These are phyloP conservation scores for Cladophialophora carrionii DNA, from an alignment of 2,329 filamentous ascomycete species.

Conservation along the genomic window DNA sequence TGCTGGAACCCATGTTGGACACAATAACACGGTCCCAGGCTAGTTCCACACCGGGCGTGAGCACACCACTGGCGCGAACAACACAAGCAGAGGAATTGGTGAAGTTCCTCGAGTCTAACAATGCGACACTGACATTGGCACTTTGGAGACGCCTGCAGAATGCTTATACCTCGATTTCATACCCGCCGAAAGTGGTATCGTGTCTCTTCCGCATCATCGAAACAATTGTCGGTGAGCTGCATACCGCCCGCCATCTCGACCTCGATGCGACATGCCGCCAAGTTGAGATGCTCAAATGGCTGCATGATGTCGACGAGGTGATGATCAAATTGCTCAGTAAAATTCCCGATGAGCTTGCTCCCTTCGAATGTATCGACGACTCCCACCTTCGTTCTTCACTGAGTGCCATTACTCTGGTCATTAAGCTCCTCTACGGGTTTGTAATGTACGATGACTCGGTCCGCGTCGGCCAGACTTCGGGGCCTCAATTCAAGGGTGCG, in stretches of 20 bases:
- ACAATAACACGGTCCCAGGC: conserved; percentile 46
- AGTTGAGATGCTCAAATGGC: conserved; percentile 70
- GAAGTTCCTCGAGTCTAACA: conserved; percentile 80
- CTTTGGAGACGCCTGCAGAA: conserved; percentile 90
- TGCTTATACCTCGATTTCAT: conserved; percentile 83
- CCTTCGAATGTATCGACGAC: conserved; percentile 83
- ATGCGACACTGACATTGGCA: conserved; percentile 79
- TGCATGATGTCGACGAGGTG: conserved; percentile 78
- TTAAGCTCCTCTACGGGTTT: conserved; percentile 75
- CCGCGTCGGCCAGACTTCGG: conserved; percentile 71
- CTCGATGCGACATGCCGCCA: conserved; percentile 63
- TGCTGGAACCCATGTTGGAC: conserved; percentile 87
- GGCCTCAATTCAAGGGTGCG: conserved; percentile 61
- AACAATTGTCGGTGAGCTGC: conserved; percentile 73
- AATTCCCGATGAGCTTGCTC: conserved; percentile 66
- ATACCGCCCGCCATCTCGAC: conserved; percentile 60
- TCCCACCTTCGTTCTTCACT: conserved; percentile 75
- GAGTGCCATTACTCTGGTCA: conserved; percentile 70
- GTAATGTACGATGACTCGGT: conserved; percentile 83
- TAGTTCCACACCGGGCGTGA: conserved; percentile 25
- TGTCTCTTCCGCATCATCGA: conserved; percentile 86
- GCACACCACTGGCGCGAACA: neutral
- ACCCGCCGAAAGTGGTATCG: conserved; percentile 83
- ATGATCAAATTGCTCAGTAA: conserved; percentile 71
- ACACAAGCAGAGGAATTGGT: conserved; percentile 67